A percentile compares a stretch with the other conserved stretches of the same genome.
These are phyloP conservation scores for Linum trigynum DNA, from an alignment of 345 rosid species.

Conservation along the genomic window DNA sequence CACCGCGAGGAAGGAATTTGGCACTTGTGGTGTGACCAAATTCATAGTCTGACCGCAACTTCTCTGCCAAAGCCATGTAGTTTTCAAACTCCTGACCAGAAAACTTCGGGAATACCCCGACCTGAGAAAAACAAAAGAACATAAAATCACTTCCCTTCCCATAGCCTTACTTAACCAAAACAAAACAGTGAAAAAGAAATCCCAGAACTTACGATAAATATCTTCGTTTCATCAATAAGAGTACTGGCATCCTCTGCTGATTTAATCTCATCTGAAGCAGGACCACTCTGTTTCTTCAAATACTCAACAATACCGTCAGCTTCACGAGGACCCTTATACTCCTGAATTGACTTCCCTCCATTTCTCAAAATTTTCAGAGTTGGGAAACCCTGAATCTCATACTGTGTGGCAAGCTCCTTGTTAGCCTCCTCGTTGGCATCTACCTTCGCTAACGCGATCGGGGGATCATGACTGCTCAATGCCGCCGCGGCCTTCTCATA, in stretches of 20 bases:
- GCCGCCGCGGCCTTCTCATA: constrained; percentile 89
- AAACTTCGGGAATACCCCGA: constrained; percentile 81
- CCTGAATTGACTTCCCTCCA: constrained; percentile 70
- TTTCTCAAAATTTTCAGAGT: constrained; percentile 76
- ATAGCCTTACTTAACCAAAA: not conserved
- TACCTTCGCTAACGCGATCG: constrained; percentile 67
- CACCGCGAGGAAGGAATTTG: constrained; percentile 88
- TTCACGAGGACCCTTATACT: constrained; percentile 92
- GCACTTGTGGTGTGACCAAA: constrained; percentile 82
- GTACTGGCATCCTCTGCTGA: constrained; percentile 48
- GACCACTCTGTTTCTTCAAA: constrained; percentile 84
- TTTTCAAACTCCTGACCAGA: constrained; percentile 81
- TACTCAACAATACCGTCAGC: constrained; percentile 79
- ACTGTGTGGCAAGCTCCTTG: constrained; percentile 46
- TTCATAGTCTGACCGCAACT: constrained; percentile 75
- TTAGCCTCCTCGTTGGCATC: constrained; percentile 75
- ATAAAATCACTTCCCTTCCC: not conserved
- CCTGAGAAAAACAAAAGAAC: constrained; percentile 31
- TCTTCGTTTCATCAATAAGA: constrained; percentile 53
- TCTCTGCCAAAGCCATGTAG: constrained; percentile 62
- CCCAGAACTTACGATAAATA: constrained; percentile 50
- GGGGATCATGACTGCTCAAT: constrained; percentile 57
- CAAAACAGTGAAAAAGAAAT: not conserved
- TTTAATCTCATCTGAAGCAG: constrained; percentile 75
- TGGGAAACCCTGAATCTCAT: constrained; percentile 78